Evolutionary conservation across 2,329 filamentous ascomycete species (phyloP).

Genomic region (Curvularia lunata): DNA sequence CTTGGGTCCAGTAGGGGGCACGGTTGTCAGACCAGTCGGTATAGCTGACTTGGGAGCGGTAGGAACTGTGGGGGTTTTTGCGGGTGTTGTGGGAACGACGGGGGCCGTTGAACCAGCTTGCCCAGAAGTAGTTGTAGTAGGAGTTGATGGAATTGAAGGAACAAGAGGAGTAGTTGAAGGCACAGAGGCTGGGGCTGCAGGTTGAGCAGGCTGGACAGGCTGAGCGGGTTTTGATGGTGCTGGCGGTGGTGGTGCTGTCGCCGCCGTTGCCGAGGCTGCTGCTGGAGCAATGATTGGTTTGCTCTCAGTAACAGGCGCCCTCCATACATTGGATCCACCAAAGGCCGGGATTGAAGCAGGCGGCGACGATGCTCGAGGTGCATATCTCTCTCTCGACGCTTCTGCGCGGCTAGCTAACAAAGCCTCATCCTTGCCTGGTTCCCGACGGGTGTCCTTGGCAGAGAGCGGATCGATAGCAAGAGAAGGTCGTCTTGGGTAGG

Average conservation of each 20-base stretch:
- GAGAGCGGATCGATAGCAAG: slow-evolving; percentile 43
- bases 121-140: slow-evolving; percentile 22
- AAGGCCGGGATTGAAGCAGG: slow-evolving; percentile 65
- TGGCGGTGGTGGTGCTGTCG: neutral
- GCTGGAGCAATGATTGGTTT: slow-evolving; percentile 34
- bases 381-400: slow-evolving; percentile 55
- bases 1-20: slow-evolving; percentile 52
- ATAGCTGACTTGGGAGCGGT: slow-evolving; percentile 44
- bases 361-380: slow-evolving; percentile 57
- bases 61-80: slow-evolving; percentile 24
- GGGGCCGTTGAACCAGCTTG: slow-evolving; percentile 22
- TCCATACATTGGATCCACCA: slow-evolving; percentile 56
- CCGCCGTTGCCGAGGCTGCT: neutral
- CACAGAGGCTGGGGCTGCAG: slow-evolving; percentile 26
- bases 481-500: slow-evolving; percentile 47
- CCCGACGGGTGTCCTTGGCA: slow-evolving; percentile 45
- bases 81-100: slow-evolving; percentile 28
- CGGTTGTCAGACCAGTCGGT: slow-evolving; percentile 44
- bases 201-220: slow-evolving; percentile 20
- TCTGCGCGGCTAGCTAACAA: slow-evolving; percentile 55
- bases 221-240: slow-evolving; percentile 40
- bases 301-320: slow-evolving; percentile 46
- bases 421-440: slow-evolving; percentile 54
- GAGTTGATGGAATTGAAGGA: slow-evolving; percentile 24
- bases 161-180: slow-evolving; percentile 24